These are phyloP conservation scores for Verticillium klebahnii DNA, from an alignment of 2,329 filamentous ascomycete species.

Conservation along the genomic window DNA sequence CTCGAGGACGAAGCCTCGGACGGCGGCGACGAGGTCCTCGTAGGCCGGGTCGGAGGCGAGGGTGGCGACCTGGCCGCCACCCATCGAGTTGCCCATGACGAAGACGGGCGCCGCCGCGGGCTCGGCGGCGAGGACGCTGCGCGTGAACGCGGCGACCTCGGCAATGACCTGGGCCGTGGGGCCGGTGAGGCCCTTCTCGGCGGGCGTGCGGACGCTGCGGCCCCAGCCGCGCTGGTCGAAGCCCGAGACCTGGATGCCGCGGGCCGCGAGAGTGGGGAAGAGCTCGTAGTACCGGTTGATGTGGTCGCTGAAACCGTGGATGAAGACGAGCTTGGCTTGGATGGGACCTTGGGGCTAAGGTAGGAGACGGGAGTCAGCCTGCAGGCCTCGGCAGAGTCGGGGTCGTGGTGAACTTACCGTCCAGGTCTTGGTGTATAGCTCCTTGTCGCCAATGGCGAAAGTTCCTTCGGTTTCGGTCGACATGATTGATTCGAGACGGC, in stretches of 20 bases:
- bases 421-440: slow-evolving; percentile 55
- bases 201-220: slow-evolving; percentile 56
- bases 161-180: slow-evolving; percentile 66
- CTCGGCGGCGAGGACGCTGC: slow-evolving; percentile 38
- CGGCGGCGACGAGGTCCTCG: slow-evolving; percentile 48
- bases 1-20: slow-evolving; percentile 72
- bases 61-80: slow-evolving; percentile 71
- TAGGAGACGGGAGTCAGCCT: slow-evolving; percentile 5
- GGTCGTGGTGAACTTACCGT: slow-evolving; percentile 36
- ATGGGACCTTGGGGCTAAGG: slow-evolving; percentile 48
- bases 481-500: slow-evolving; percentile 19
- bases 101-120: slow-evolving; percentile 55
- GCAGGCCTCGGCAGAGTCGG: background rate
- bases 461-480: slow-evolving; percentile 43
- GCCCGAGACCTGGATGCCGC: slow-evolving; percentile 69
- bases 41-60: slow-evolving; percentile 47
- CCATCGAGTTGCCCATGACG: slow-evolving; percentile 88
- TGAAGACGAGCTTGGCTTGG: slow-evolving; percentile 70
- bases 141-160: slow-evolving; percentile 75
- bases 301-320: slow-evolving; percentile 91
- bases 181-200: slow-evolving; percentile 68
- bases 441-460: slow-evolving; percentile 38
- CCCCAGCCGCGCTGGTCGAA: slow-evolving; percentile 93
- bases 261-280: slow-evolving; percentile 63
- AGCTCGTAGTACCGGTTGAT: slow-evolving; percentile 71